Conservation (phyloP, 495 filamentous ascomycete species). For the Achaetomiella virescens region DNA sequence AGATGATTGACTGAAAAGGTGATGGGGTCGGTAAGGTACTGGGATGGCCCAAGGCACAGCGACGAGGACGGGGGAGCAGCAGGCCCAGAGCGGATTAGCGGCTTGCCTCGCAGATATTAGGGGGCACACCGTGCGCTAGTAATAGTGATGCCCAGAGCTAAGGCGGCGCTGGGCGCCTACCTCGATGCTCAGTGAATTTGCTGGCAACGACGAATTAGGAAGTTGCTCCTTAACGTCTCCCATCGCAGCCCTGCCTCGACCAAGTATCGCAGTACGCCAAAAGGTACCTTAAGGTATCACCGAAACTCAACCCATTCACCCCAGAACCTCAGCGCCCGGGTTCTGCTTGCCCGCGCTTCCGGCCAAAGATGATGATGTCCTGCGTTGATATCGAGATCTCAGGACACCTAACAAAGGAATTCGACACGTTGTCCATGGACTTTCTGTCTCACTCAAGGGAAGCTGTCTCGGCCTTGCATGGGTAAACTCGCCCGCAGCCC, state of each 20-base stretch:
- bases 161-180: neutral
- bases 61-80: conserved; percentile 24
- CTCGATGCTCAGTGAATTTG: neutral
- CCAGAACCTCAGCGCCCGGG: no score
- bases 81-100: conserved; percentile 30
- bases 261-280: conserved; percentile 8
- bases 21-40: conserved; percentile 31
- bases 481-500: no score
- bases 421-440: no score
- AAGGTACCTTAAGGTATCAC: neutral
- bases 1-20: conserved; percentile 43
- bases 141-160: conserved; percentile 17
- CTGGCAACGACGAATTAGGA: neutral
- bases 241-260: conserved; percentile 13
- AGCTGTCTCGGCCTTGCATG: no score
- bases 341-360: no score
- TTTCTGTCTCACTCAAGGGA: no score
- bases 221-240: conserved; percentile 16
- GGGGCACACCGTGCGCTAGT: conserved; percentile 15
- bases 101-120: conserved; percentile 33
- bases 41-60: conserved; percentile 31
- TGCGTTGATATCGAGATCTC: no score
- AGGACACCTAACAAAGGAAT: no score
- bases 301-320: conserved; percentile 13
- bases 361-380: no score